Evolutionary conservation across 495 filamentous ascomycete genomes (phyloP).

Genomic region (Filosporella fistucella): DNA sequence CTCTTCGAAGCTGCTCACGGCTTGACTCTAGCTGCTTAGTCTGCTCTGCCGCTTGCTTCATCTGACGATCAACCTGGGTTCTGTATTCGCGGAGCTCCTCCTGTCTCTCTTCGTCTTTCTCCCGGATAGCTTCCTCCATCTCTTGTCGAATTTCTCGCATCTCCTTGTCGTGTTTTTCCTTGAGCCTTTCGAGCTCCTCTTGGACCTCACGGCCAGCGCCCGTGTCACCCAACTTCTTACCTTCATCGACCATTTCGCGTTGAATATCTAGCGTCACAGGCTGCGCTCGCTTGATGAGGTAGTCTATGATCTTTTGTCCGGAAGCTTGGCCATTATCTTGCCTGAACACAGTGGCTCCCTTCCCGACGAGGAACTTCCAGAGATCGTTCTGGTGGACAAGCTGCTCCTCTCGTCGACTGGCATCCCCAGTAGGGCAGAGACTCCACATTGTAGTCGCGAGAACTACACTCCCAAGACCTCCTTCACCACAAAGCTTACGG

Average conservation of each 20-base stretch:
- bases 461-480: slow-evolving; percentile 26
- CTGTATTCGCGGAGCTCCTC: slow-evolving; percentile 13
- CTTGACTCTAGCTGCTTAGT: slow-evolving; percentile 3
- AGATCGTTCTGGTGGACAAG: slow-evolving; percentile 9
- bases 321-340: neutral
- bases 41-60: slow-evolving; percentile 5
- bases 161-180: slow-evolving; percentile 5
- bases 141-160: slow-evolving; percentile 4
- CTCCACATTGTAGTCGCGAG: slow-evolving; percentile 40
- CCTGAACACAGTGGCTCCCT: slow-evolving; percentile 2
- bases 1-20: slow-evolving; percentile 7
- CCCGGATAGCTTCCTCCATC: slow-evolving; percentile 8
- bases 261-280: slow-evolving; percentile 31
- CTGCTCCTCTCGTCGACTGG: slow-evolving; percentile 23
- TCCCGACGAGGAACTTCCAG: neutral
- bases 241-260: slow-evolving; percentile 29
- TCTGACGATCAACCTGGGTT: slow-evolving; percentile 5
- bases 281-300: slow-evolving; percentile 11
- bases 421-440: neutral
- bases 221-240: slow-evolving; percentile 27
- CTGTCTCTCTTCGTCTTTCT: slow-evolving; percentile 9
- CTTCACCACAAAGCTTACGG: slow-evolving; percentile 29
- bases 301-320: slow-evolving; percentile 7
- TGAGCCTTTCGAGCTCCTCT: slow-evolving; percentile 2
- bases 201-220: slow-evolving; percentile 17